Evolutionary conservation across 139 green algal species (phyloP).

Genomic region (Picochlorum costavermella): DNA sequence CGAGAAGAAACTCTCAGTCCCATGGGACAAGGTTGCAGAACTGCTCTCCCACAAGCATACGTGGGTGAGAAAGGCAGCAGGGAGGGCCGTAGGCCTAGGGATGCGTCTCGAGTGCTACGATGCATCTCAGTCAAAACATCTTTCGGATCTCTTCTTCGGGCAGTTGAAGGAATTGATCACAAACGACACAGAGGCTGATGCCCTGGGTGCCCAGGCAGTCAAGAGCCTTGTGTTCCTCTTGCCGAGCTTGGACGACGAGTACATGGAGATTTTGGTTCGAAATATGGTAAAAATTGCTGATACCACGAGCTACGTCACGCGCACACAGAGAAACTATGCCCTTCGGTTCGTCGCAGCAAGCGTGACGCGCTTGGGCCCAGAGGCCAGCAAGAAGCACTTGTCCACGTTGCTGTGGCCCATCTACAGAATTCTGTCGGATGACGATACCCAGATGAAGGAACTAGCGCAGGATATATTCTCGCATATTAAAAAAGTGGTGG

Average conservation of each 20-base stretch:
- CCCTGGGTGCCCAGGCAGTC: conserved; percentile 58
- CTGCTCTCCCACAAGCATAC: conserved; percentile 43
- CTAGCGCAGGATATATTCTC: conserved; percentile 63
- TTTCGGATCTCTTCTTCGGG: too few species aligned
- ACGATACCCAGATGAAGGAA: conserved; percentile 24
- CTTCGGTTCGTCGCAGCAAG: conserved; percentile 72
- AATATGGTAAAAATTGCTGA: conserved; percentile 62
- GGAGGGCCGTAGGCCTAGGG: conserved; percentile 15
- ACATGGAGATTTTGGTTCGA: conserved; percentile 42
- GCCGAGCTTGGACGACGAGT: conserved; percentile 23
- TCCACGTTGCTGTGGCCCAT: conserved; percentile 58
- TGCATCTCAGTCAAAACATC: too few species aligned
- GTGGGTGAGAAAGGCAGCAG: conserved; percentile 76
- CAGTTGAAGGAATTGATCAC: too few species aligned
- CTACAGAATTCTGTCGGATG: conserved; percentile 56
- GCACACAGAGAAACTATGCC: conserved; percentile 47
- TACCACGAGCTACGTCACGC: conserved; percentile 31
- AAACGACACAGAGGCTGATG: conserved; percentile 52
- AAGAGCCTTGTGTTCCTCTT: conserved; percentile 73
- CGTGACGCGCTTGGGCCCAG: conserved; percentile 36
- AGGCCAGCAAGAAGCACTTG: conserved; percentile 47
- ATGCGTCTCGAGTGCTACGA: too few species aligned
- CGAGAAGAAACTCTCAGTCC: too few species aligned
- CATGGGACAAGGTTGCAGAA: conserved; percentile 16
- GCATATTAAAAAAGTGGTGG: conserved; percentile 56